Base-by-base conservation (phyloP, 2,329 filamentous ascomycete species). In the Talaromyces marneffei region DNA sequence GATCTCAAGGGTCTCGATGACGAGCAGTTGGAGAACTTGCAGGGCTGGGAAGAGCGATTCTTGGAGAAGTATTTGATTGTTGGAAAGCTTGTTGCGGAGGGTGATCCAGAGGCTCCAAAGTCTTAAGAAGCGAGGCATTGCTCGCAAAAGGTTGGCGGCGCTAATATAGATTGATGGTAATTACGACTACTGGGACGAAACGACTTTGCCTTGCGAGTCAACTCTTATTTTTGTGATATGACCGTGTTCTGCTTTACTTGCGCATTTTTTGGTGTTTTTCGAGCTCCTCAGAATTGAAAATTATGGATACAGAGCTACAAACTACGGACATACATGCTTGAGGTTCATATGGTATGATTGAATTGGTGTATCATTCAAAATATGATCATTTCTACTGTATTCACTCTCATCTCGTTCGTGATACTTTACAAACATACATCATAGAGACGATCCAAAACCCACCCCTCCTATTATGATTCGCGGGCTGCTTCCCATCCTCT, bases 21-120 rank as follows among this genome's bases (percentile, higher is more conserved):
- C 1, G 91, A 93, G 62, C 87, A 96, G 80, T 78, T 89, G 77
- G 92, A 96, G 74, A 90, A 92, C 55, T 78, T 97, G 75, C 82
- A 83, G 69, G 91, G 90, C 1, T 99, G 94, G 94, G 92, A 97
- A 80, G 91, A 95, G 79, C 83, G 92, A 66, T 99, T 99, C 75
- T 78, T 83, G 64, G 90, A 93, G 76, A 97, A 99, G 82, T 99
- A 99, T 76, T 79, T 96, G 25, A 86, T 97, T n/a, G 91, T 99
- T 14, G 94, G 94, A 20, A 89, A 86, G 77, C 77, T 99, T 70
- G 89, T 97, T 59, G 80, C 86, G 53, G 85, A 85, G 64, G 82
- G 83, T 12, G 79, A 85, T 65, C 70, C 71, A 2, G 75, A 76
- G 54, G 75, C 74, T 46, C 68, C 62, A 42, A 62, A 54, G 35